Conservation (phyloP, 2,329 filamentous ascomycete species). For the Aspergillus sp. region DNA sequence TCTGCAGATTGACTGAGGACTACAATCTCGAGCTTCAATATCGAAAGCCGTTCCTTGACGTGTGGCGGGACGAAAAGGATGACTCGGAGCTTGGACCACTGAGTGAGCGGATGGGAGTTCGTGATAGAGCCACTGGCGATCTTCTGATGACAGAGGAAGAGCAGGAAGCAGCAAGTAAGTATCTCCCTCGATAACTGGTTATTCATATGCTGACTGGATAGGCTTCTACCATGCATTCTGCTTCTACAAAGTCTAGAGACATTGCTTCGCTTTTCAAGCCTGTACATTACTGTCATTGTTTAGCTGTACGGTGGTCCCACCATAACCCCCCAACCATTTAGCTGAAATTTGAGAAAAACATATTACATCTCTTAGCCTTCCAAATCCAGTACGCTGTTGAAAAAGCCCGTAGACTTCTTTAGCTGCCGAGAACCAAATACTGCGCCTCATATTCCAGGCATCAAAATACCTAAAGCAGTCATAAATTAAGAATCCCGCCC, state of each 20-base stretch:
- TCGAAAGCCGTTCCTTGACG: conserved; percentile 83
- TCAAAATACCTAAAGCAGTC: not conserved
- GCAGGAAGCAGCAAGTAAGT: conserved; percentile 77
- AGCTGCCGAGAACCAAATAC: too few species aligned
- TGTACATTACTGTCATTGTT: not conserved
- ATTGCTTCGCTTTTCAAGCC: not conserved
- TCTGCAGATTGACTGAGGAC: conserved; percentile 72
- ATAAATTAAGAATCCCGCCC: conserved; percentile 21
- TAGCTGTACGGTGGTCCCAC: too few species aligned
- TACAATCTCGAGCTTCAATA: conserved; percentile 97
- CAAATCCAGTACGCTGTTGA: too few species aligned
- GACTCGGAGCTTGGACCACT: conserved; percentile 76
- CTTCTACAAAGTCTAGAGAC: conserved; percentile 80
- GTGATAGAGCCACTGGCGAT: conserved; percentile 64
- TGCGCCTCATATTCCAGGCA: not conserved
- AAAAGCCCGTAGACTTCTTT: too few species aligned
- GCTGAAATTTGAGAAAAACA: too few species aligned
- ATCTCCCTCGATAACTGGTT: not conserved
- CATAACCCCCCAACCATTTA: too few species aligned
- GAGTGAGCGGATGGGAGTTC: conserved; percentile 94
- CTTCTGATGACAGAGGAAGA: conserved; percentile 79
- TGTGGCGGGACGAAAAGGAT: conserved; percentile 90
- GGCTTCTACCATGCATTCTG: conserved; percentile 91
- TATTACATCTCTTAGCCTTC: not conserved
- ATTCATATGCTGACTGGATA: conserved; percentile 18